Evolutionary conservation across 352 stramenopile genomes (phyloP).

Genomic region (Globisporangium uncinulatum): DNA sequence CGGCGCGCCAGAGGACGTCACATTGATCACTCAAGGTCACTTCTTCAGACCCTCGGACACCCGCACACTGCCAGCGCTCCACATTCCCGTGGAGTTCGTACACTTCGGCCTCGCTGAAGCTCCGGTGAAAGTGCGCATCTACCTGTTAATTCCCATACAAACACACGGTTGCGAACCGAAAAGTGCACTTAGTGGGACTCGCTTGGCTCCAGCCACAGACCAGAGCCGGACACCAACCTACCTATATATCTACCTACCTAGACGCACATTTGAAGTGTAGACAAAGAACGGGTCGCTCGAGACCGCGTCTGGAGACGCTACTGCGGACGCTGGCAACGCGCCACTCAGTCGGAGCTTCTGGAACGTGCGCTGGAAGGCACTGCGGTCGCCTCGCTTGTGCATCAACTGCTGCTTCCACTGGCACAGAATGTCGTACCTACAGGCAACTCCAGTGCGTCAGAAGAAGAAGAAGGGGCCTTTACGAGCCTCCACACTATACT

Average conservation of each 20-base stretch:
- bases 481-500: too few relatives aligned
- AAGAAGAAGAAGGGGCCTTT: too few relatives aligned
- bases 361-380: slow-evolving; percentile 34
- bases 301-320: slow-evolving; percentile 20
- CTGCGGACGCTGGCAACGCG: slow-evolving; percentile 18
- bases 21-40: slow-evolving; percentile 23
- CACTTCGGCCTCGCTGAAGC: slow-evolving; percentile 70
- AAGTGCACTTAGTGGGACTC: neutral
- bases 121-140: slow-evolving; percentile 81
- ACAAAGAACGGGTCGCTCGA: slow-evolving; percentile 82
- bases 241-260: neutral
- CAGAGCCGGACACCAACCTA: too few relatives aligned
- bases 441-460: neutral
- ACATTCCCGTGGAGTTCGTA: slow-evolving; percentile 88
- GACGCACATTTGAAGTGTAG: slow-evolving; percentile 89
- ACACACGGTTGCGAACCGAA: neutral
- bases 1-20: slow-evolving; percentile 51
- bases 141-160: slow-evolving; percentile 31
- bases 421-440: slow-evolving; percentile 51
- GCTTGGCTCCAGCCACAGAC: neutral
- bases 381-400: slow-evolving; percentile 10
- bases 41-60: slow-evolving; percentile 24
- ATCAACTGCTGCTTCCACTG: slow-evolving; percentile 41
- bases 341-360: slow-evolving; percentile 25
- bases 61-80: slow-evolving; percentile 72